phyloP scores from a whole-genome alignment of 2,329 filamentous ascomycete genomes.

The Neopestalotiopsis rosae region DNA sequence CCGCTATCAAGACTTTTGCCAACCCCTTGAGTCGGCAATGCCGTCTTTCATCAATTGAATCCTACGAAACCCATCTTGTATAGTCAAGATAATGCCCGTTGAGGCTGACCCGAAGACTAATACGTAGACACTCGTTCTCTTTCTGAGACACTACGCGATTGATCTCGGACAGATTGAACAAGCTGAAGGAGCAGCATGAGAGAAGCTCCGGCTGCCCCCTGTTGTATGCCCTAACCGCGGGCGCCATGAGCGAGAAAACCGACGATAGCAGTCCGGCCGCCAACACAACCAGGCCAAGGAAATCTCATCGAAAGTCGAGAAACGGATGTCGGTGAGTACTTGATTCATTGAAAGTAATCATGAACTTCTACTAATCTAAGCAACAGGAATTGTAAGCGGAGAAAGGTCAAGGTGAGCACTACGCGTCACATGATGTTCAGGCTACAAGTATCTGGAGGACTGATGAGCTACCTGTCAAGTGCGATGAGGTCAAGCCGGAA shows the following conservation, averaged over 20 bases:
- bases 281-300: conserved; percentile 33
- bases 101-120: too few relatives aligned
- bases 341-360: background rate
- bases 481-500: conserved; percentile 38
- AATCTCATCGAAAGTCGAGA: conserved; percentile 32
- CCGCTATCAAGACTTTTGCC: too few relatives aligned
- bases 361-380: background rate
- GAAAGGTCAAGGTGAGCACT: conserved; percentile 36
- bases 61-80: background rate
- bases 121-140: too few relatives aligned
- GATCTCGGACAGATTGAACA: background rate
- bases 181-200: background rate
- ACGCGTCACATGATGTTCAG: background rate
- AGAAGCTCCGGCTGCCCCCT: background rate
- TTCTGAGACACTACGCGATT: background rate
- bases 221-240: background rate
- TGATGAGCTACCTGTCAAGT: conserved; percentile 25
- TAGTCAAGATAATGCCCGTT: background rate
- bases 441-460: background rate
- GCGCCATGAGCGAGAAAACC: background rate
- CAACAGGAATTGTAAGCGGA: conserved; percentile 33
- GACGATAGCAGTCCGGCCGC: conserved; percentile 13
- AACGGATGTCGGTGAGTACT: conserved; percentile 30
- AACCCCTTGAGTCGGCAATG: background rate
- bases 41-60: background rate